Evolutionary conservation across 2,329 filamentous ascomycete species (phyloP), one percentile per base, ranked within the genome.

Genomic region (Phialophora macrospora): DNA sequence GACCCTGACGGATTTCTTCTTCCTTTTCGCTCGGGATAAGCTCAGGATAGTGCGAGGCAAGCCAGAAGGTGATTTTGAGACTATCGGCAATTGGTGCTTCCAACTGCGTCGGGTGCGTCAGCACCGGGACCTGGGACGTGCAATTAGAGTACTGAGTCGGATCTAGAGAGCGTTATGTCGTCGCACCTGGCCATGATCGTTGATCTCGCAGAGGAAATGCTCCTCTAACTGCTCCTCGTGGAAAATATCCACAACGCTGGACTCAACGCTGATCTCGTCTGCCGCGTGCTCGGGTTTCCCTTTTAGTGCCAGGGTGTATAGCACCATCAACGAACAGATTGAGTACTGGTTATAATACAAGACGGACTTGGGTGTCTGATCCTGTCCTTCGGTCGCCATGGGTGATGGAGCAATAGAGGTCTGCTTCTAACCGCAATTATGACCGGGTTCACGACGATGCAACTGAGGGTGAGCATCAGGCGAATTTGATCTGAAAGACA

Each of bases 301-400:
- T 30, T 28, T 14, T 12, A 44, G 30, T 32, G 44, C 41, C 17
- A 59, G 12, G 20, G 55, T 63, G 44, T 63, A 52, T n/a, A 59
- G 28, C 4, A 52, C 55, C 55, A 59, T 58, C 41, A 63, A 49
- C 5, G 61, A 63, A 41, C 61, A 63, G 17, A 63, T 49, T 32
- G 61, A 63, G n/a, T 63, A 59, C 8, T 12, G 61, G 28, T 63
- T 32, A 55, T 54, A n/a, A 26, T 60, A 73, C 67, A 52, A 28
- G 20, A 26, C 12, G 11, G 6, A 52, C 8, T 52, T 52, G 14
- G 49, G 7, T 7, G 30, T 30, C 30, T 30, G 30, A 8, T 2
- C 30, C 30, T 7, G 9, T 30, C 1, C 30, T 30, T 30, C 30
- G 8, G 30, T 30, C 30, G 30, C 30, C 30, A 30, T 30, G 24